A percentile compares a stretch with the other conserved stretches of the same genome.
Evolutionary conservation across 805 yeast genomes (phyloP).

Genomic region (Pichia gijzeniarum): DNA sequence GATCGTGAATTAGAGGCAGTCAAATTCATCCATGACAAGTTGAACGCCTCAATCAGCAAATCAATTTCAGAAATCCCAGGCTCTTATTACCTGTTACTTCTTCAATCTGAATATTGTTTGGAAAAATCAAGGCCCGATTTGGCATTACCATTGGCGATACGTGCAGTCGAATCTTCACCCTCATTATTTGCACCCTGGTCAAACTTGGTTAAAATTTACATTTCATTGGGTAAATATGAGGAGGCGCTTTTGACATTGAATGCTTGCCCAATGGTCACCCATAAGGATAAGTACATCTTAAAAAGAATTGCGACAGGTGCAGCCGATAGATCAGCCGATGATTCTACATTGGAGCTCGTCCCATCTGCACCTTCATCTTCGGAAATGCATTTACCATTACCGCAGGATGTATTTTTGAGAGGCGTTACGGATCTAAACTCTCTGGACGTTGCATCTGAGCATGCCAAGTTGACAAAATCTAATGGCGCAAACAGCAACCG

Average conservation of each 20-base stretch:
- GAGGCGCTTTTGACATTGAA: slow-evolving; percentile 66
- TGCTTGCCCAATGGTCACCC: slow-evolving; percentile 76
- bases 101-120: slow-evolving; percentile 54
- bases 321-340: not conserved
- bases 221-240: slow-evolving; percentile 58
- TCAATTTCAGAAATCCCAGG: slow-evolving; percentile 39
- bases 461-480: slow-evolving; percentile 41
- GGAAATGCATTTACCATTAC: slow-evolving; percentile 67
- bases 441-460: slow-evolving; percentile 58
- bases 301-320: slow-evolving; percentile 38
- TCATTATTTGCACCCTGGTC: slow-evolving; percentile 75
- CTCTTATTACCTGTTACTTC: slow-evolving; percentile 46
- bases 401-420: slow-evolving; percentile 63
- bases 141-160: slow-evolving; percentile 53
- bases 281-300: slow-evolving; percentile 58
- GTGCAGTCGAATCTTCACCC: slow-evolving; percentile 66
- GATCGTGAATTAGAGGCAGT: slow-evolving; percentile 59
- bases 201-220: slow-evolving; percentile 55
- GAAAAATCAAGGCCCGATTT: slow-evolving; percentile 47
- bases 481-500: not conserved
- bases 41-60: not conserved
- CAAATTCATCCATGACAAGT: slow-evolving; percentile 43
- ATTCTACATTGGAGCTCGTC: not conserved
- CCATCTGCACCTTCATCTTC: slow-evolving; percentile 34
- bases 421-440: slow-evolving; percentile 66